Conservation (phyloP, 2,329 filamentous ascomycete genomes). For the Penicillium sp. region DNA sequence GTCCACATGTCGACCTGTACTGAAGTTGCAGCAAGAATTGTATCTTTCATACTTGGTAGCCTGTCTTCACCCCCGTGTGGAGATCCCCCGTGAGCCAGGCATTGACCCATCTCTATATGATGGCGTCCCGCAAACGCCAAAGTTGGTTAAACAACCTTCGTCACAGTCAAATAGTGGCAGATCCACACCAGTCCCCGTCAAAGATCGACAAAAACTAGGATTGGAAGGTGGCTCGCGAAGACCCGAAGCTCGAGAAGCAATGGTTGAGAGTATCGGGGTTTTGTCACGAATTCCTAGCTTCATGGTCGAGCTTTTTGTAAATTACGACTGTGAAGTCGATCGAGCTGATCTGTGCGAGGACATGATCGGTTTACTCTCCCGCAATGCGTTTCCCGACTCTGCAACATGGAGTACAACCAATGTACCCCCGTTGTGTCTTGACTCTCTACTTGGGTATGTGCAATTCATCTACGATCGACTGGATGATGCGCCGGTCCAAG, state of each 20-base stretch:
- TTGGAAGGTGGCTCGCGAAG: conserved; percentile 87
- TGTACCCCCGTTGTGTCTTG: conserved; percentile 87
- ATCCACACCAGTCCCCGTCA: conserved; percentile 82
- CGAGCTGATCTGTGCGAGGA: conserved; percentile 90
- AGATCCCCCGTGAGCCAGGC: conserved; percentile 81
- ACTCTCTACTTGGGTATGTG: conserved; percentile 83
- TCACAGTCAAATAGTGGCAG: conserved; percentile 73
- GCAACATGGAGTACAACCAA: conserved; percentile 99
- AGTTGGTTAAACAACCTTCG: conserved; percentile 71
- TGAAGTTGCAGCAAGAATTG: conserved; percentile 94
- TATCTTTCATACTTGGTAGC: conserved; percentile 92
- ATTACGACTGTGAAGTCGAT: conserved; percentile 95
- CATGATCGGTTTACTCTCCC: conserved; percentile 82
- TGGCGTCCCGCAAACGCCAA: conserved; percentile 86
- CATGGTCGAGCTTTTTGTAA: conserved; percentile 92
- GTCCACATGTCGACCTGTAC: conserved; percentile 78
- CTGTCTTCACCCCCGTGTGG: conserved; percentile 87
- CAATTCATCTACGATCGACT: conserved; percentile 87
- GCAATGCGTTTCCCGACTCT: conserved; percentile 93
- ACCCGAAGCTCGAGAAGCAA: conserved; percentile 91
- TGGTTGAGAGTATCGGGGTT: conserved; percentile 94
- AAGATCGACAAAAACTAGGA: conserved; percentile 85
- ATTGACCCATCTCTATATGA: conserved; percentile 90
- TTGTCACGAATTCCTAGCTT: conserved; percentile 89
- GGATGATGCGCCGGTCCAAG: conserved; percentile 59